phyloP scores from a whole-genome alignment of 2,329 filamentous ascomycete genomes.

The Calonectria pseudoreteaudii region DNA sequence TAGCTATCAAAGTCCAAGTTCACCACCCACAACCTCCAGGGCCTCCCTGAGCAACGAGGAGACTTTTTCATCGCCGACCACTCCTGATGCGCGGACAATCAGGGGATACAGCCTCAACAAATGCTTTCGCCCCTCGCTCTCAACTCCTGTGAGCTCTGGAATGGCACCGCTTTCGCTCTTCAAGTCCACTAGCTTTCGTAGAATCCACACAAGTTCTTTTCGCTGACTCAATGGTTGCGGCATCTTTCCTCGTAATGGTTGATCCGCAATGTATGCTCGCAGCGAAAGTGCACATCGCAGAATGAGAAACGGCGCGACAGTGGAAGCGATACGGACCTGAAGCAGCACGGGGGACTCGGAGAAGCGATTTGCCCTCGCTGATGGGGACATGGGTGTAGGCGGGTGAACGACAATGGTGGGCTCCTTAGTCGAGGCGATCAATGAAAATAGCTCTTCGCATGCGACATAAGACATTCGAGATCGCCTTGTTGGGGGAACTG shows the following conservation, averaged over 20 bases:
- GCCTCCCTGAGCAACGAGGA: constrained; percentile 68
- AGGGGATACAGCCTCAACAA: constrained; percentile 85
- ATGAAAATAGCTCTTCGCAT: constrained; percentile 80
- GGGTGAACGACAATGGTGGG: constrained; percentile 53
- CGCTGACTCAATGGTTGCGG: constrained; percentile 87
- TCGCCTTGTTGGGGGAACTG: constrained; percentile 73
- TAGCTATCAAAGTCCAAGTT: constrained; percentile 48
- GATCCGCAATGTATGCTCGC: constrained; percentile 89
- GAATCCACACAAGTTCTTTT: constrained; percentile 79
- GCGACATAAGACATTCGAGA: constrained; percentile 83
- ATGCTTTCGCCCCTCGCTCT: constrained; percentile 76
- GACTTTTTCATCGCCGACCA: constrained; percentile 70
- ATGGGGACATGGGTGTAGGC: constrained; percentile 58
- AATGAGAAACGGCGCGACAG: constrained; percentile 84
- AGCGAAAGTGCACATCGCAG: constrained; percentile 83
- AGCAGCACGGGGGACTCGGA: constrained; percentile 45
- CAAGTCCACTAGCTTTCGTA: constrained; percentile 75
- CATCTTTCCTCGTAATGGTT: constrained; percentile 88
- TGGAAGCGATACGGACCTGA: constrained; percentile 75
- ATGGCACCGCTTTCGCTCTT: constrained; percentile 78
- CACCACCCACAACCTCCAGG: constrained; percentile 71
- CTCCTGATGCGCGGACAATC: constrained; percentile 71
- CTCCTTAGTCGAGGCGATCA: constrained; percentile 64
- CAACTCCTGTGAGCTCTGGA: constrained; percentile 62
- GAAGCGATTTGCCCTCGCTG: constrained; percentile 36